Base-by-base conservation (phyloP, 2,329 filamentous ascomycete species). In the Coccinonectria pachysandricola region DNA sequence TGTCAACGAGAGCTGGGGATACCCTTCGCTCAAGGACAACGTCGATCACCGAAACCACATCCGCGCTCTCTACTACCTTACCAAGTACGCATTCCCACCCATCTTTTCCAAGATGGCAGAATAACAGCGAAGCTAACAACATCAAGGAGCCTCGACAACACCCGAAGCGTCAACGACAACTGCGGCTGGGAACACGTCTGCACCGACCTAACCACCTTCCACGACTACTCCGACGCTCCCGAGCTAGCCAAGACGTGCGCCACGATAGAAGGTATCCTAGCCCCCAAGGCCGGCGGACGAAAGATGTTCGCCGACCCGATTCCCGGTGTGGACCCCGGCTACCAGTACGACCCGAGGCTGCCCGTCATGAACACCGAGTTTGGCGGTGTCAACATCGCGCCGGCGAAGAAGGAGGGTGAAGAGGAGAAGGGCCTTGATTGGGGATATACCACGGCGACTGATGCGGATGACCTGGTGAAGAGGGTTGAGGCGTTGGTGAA, bases 141-240 rank as follows among this genome's bases (percentile, higher is more conserved):
- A n/a, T 10, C 17, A 7, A 56, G 53, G 28, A 62, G 62, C 0
- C 59, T 80, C 2, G 76, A 81, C 36, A 61, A 69, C 2, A 77
- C 68, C 0, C 56, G 76, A 5, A 73, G 73, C 10, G 62, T 81
- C 43, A 81, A 80, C 42, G 75, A 80, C 48, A 80, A 81, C 49
- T 80, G 75, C 37, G 76, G 76, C 17, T 80, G 76, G 76, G 74
- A 80, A 43, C 75, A 79, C 36, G 73, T 79, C 5, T 40, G 60
- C 8, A 75, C 70, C 0, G 75, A 80, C 38, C 53, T 80, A 3
- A 71, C 68, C 13, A 79, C 75, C 0, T 81, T 76, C 56, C 76
- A 80, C 46, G 75, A 80, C 48, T 81, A 80, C 45, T 58, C 61
- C 11, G 75, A 79, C 40, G 69, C 59, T 0, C 57, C 65, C 0